Evolutionary conservation across 1,284 basidiomycete genomes (phyloP).

Genomic region (Hymenochaete sp.): DNA sequence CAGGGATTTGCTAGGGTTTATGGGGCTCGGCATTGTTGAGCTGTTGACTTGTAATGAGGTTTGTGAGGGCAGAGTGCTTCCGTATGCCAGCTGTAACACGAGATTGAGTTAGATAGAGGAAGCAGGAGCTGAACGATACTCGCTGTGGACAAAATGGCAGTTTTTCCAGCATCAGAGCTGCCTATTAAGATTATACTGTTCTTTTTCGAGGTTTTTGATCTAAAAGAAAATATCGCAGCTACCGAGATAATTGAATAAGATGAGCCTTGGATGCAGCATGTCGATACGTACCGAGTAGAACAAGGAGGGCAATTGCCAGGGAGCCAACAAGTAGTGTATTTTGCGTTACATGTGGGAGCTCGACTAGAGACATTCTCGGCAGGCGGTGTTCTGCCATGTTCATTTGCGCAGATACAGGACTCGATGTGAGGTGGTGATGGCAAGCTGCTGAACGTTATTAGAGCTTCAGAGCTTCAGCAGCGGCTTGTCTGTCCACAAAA

Average conservation of each 20-base stretch:
- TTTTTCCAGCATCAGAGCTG: conserved; percentile 66
- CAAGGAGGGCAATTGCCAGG: conserved; percentile 27
- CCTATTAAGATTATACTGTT: conserved; percentile 59
- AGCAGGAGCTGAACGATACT: conserved; percentile 21
- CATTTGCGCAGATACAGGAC: not conserved
- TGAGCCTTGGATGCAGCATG: not conserved
- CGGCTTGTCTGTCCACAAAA: too few species aligned
- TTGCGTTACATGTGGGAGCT: conserved; percentile 23
- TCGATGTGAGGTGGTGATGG: not conserved
- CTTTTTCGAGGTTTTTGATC: conserved; percentile 36
- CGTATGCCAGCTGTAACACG: conserved; percentile 50
- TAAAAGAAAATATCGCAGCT: conserved; percentile 32
- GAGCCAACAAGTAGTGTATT: conserved; percentile 25
- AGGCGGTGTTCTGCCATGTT: not conserved
- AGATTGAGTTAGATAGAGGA: conserved; percentile 14
- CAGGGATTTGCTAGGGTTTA: conserved; percentile 31
- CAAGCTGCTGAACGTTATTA: too few species aligned
- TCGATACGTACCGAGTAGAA: conserved; percentile 16
- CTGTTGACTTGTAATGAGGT: conserved; percentile 67
- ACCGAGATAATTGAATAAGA: not conserved
- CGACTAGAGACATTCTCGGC: conserved; percentile 21
- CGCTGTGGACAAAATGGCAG: conserved; percentile 52
- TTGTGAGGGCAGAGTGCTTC: conserved; percentile 54
- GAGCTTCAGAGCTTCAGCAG: too few species aligned
- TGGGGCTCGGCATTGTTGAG: conserved; percentile 36